phyloP scores from a whole-genome alignment of 2,329 filamentous ascomycete species.

The Aspergillus aculeatinus region DNA sequence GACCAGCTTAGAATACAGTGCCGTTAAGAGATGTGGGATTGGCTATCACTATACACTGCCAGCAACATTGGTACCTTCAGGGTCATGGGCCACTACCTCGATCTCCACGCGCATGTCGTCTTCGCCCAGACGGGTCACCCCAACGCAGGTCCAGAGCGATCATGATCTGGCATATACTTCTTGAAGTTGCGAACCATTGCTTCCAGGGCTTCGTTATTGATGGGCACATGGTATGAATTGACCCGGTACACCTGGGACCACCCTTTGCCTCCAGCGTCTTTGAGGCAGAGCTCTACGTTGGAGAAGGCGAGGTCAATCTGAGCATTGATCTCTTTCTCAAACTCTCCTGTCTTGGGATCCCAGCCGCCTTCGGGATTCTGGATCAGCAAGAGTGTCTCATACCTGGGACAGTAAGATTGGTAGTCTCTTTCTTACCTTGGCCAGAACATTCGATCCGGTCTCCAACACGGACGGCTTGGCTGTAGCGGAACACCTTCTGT shows the following conservation, averaged over 20 bases:
- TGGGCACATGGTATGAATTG: constrained; percentile 47
- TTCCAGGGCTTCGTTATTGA: constrained; percentile 40
- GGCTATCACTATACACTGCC: no score
- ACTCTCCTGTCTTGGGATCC: constrained; percentile 25
- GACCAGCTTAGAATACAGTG: no score
- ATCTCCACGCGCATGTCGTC: constrained; percentile 60
- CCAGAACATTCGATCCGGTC: constrained; percentile 47
- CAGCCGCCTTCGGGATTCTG: constrained; percentile 32
- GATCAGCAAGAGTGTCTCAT: not conserved
- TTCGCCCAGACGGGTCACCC: constrained; percentile 49
- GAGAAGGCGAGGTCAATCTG: constrained; percentile 56
- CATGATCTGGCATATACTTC: constrained; percentile 54
- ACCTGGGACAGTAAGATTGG: no score
- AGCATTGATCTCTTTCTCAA: constrained; percentile 40
- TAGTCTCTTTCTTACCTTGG: constrained; percentile 18
- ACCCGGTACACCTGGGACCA: constrained; percentile 52
- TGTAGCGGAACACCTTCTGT: constrained; percentile 32
- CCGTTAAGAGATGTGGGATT: no score
- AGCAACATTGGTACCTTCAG: not conserved
- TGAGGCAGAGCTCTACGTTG: constrained; percentile 56
- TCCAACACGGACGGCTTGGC: constrained; percentile 51
- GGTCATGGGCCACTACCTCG: constrained; percentile 54
- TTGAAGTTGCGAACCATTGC: constrained; percentile 50
- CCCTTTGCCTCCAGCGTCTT: constrained; percentile 53
- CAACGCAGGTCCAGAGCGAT: constrained; percentile 57